A percentile compares a stretch with the other conserved stretches of the same genome.
phyloP scores from a whole-genome alignment of 2,329 filamentous ascomycete genomes.

The Aspergillus ustus region DNA sequence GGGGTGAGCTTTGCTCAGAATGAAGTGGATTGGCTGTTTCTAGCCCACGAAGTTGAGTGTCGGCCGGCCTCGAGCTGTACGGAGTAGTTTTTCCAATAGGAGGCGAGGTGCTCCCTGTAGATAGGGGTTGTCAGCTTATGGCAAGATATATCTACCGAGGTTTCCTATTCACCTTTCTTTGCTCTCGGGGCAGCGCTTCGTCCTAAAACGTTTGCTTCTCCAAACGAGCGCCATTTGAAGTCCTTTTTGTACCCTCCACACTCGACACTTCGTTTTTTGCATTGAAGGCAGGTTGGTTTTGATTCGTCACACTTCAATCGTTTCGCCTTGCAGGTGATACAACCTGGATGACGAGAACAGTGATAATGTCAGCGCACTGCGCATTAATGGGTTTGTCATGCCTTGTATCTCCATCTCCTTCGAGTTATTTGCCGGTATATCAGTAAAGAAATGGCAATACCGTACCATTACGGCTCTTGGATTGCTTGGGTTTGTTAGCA shows the following conservation, averaged over 20 bases:
- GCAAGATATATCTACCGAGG: not conserved
- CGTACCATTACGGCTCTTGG: slow-evolving; percentile 76
- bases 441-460: slow-evolving; percentile 23
- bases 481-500: slow-evolving; percentile 68
- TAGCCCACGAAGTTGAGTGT: slow-evolving; percentile 6
- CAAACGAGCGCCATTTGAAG: slow-evolving; percentile 75
- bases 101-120: slow-evolving; percentile 17
- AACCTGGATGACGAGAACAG: slow-evolving; percentile 56
- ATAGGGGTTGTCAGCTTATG: slow-evolving; percentile 8
- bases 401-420: slow-evolving; percentile 14
- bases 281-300: slow-evolving; percentile 70
- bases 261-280: slow-evolving; percentile 64
- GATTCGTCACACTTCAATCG: slow-evolving; percentile 75
- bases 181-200: slow-evolving; percentile 43
- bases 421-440: slow-evolving; percentile 7
- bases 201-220: slow-evolving; percentile 61
- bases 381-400: slow-evolving; percentile 17
- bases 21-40: not conserved
- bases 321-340: slow-evolving; percentile 74
- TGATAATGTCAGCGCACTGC: slow-evolving; percentile 36
- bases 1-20: slow-evolving; percentile 10
- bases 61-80: slow-evolving; percentile 6
- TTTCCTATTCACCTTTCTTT: slow-evolving; percentile 49
- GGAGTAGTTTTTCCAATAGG: slow-evolving; percentile 12
- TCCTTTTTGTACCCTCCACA: slow-evolving; percentile 77